phyloP scores from a whole-genome alignment of 257 asterid species.

The Voacanga thouarsii region DNA sequence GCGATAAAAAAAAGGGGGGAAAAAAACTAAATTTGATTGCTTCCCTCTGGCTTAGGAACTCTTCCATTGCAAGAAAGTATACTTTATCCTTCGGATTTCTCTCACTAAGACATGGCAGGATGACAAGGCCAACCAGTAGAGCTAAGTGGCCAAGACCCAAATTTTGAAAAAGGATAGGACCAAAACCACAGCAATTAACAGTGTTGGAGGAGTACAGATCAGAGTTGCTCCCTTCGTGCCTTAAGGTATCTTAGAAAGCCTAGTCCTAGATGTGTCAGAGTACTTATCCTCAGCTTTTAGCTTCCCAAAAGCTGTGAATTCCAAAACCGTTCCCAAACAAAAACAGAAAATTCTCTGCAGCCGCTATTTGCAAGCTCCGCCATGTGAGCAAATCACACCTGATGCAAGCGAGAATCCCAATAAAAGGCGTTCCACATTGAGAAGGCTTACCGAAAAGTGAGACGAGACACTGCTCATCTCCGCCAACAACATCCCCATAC shows the following conservation, averaged over 20 bases:
- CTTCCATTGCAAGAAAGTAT: no score
- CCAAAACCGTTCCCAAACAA: neutral
- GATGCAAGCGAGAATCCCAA: neutral
- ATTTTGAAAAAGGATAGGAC: slow-evolving; percentile 1
- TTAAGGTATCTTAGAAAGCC: no score
- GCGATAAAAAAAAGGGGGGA: no score
- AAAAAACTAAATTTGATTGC: no score
- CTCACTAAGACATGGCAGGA: no score
- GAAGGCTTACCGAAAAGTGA: neutral
- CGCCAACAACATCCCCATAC: neutral
- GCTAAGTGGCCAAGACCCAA: neutral
- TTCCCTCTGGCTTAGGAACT: no score
- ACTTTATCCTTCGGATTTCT: no score
- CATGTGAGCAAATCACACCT: neutral
- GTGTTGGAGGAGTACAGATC: slow-evolving; percentile 1
- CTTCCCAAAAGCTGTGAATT: neutral
- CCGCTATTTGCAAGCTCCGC: no score
- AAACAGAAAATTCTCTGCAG: neutral
- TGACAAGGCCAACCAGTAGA: neutral
- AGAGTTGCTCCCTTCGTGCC: slow-evolving; percentile 6
- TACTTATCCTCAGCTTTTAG: no score
- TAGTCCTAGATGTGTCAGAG: no score
- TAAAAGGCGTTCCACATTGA: neutral
- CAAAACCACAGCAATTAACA: neutral
- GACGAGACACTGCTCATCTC: slow-evolving; percentile 1